Percentiles rank a stretch among this genome's conserved stretches.
These are phyloP conservation scores for Hypoxylon cercidicola DNA, from an alignment of 495 filamentous ascomycete species.

Conservation along the genomic window DNA sequence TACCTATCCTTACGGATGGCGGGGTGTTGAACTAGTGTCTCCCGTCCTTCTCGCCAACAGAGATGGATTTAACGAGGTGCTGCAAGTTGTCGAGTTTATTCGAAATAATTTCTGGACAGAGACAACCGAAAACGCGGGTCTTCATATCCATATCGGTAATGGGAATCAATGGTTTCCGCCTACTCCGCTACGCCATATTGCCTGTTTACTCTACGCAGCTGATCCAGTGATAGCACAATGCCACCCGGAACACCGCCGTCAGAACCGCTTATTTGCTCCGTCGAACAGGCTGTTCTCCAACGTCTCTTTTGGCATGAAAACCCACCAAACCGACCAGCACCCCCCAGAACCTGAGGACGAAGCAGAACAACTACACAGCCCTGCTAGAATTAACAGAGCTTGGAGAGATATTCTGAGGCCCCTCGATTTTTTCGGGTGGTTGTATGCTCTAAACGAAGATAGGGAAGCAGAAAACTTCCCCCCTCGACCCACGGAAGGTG, in stretches of 20 bases:
- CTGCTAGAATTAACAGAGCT: too few species aligned
- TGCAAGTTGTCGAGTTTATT: conserved; percentile 26
- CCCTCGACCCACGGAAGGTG: neutral
- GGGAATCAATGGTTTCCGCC: conserved; percentile 22
- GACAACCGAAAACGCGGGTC: neutral
- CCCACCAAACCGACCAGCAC: neutral
- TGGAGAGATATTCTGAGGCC: too few species aligned
- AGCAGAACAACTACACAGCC: neutral
- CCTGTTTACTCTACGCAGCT: conserved; percentile 21
- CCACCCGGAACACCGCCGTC: conserved; percentile 21
- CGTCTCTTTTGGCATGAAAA: neutral
- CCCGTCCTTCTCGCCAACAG: conserved; percentile 30
- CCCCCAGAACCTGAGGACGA: neutral
- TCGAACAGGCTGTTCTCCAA: conserved; percentile 22
- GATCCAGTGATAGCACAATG: conserved; percentile 35
- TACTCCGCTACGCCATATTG: conserved; percentile 11
- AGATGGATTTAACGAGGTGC: conserved; percentile 26
- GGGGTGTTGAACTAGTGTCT: conserved; percentile 17
- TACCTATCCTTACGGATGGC: conserved; percentile 30
- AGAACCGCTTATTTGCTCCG: conserved; percentile 3
- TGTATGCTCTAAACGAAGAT: too few species aligned
- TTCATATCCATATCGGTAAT: conserved; percentile 39
- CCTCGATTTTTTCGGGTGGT: too few species aligned
- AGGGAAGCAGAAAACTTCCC: neutral
- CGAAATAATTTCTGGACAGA: conserved; percentile 13